Percentiles rank a stretch among this genome's conserved stretches.
Conservation (phyloP, 2,329 filamentous ascomycete genomes). For the Clonostachys rhizophaga region DNA sequence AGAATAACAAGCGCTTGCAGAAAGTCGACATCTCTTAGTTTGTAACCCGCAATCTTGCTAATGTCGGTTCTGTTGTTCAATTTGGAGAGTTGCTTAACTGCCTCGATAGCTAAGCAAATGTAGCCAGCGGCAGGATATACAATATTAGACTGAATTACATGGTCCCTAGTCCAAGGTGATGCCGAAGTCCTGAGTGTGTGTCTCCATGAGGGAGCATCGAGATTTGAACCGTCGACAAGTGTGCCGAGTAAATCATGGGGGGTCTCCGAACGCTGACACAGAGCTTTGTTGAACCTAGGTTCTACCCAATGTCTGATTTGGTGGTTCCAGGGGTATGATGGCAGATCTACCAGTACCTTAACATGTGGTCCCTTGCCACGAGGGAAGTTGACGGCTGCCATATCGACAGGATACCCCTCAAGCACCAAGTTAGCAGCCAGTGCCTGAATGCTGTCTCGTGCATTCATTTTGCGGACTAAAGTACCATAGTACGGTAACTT, state of each 20-base stretch:
- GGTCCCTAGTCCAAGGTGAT: constrained; percentile 53
- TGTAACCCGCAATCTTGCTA: background rate
- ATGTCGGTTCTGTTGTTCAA: too few relatives aligned
- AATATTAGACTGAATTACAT: constrained; percentile 50
- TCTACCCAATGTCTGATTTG: constrained; percentile 40
- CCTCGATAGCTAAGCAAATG: constrained; percentile 45
- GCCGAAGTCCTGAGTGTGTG: constrained; percentile 41
- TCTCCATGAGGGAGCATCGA: constrained; percentile 41
- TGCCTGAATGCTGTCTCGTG: constrained; percentile 21
- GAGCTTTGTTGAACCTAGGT: constrained; percentile 33
- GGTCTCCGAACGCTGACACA: constrained; percentile 30
- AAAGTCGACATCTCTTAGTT: constrained; percentile 3
- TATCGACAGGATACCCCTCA: constrained; percentile 29
- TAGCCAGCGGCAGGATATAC: constrained; percentile 52
- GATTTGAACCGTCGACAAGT: constrained; percentile 34
- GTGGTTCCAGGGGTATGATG: constrained; percentile 43
- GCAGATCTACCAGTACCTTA: constrained; percentile 23
- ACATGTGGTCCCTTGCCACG: background rate
- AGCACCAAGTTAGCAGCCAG: constrained; percentile 33
- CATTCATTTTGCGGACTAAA: background rate
- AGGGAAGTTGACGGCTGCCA: constrained; percentile 18
- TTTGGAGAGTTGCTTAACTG: constrained; percentile 22
- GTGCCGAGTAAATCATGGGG: constrained; percentile 42
- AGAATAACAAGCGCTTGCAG: too few relatives aligned
- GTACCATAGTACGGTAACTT: background rate